phyloP scores from a whole-genome alignment of 2,329 filamentous ascomycete species.

The Claviceps capensis region DNA sequence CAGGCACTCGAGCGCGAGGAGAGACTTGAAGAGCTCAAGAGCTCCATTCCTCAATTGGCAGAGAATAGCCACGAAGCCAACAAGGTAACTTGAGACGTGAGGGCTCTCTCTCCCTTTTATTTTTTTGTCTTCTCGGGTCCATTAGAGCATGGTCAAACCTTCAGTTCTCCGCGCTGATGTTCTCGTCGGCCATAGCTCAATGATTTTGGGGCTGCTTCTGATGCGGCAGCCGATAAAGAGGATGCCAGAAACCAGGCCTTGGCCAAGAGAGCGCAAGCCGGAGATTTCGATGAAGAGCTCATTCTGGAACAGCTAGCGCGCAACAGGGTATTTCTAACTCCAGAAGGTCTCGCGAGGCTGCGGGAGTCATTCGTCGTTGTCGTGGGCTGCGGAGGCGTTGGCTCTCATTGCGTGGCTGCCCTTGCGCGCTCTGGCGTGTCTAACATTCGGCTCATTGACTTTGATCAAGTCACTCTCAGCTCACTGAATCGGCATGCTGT shows the following conservation, averaged over 20 bases:
- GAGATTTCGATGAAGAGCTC: constrained; percentile 61
- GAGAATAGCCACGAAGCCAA: constrained; percentile 10
- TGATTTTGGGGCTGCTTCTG: constrained; percentile 41
- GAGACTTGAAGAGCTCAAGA: constrained; percentile 42
- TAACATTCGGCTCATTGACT: constrained; percentile 82
- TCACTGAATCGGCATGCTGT: constrained; percentile 94
- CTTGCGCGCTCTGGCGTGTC: constrained; percentile 81
- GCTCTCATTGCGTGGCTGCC: constrained; percentile 78
- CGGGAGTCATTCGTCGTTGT: constrained; percentile 74
- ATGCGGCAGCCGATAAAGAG: constrained; percentile 38
- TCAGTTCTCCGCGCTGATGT: neutral
- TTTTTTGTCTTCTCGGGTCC: too few species aligned
- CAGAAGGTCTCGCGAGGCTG: constrained; percentile 66
- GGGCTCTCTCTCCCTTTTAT: neutral
- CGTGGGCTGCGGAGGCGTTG: constrained; percentile 88
- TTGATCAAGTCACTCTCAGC: constrained; percentile 92
- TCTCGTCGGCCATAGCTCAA: constrained; percentile 35
- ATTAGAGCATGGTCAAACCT: neutral
- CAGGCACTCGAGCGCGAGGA: constrained; percentile 44
- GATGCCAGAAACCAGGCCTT: constrained; percentile 45
- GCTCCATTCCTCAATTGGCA: constrained; percentile 35
- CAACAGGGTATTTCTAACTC: constrained; percentile 79
- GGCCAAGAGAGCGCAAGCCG: constrained; percentile 44
- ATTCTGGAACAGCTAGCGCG: constrained; percentile 90
- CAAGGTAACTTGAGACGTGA: constrained; percentile 8